Conservation (phyloP, 805 yeast genomes). For the Tetrapisispora phaffii region DNA sequence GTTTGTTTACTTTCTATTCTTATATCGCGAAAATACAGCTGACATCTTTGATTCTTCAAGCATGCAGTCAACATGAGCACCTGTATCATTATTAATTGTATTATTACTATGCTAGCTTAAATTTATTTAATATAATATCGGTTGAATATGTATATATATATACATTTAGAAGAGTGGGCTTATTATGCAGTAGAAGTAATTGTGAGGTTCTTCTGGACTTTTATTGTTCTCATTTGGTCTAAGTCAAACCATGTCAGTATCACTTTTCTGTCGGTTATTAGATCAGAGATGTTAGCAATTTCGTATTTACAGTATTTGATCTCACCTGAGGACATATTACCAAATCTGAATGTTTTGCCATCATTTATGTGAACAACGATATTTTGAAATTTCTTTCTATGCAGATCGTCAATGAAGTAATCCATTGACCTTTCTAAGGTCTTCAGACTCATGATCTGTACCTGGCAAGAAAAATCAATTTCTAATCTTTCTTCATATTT, state of each 20-base stretch:
- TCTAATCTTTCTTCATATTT: not conserved
- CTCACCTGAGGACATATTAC: conserved; percentile 13
- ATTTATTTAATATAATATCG: no score
- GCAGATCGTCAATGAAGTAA: not conserved
- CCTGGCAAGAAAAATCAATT: not conserved
- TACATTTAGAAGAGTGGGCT: not conserved
- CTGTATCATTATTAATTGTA: no score
- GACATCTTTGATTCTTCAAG: no score
- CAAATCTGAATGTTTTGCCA: conserved; percentile 6
- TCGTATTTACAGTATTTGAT: not conserved
- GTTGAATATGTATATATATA: no score
- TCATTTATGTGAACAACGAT: not conserved
- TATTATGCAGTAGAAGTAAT: not conserved
- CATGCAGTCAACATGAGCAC: no score
- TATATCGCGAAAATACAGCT: no score
- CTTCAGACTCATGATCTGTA: not conserved
- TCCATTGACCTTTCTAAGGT: not conserved
- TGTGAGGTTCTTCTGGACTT: not conserved
- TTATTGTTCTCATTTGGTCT: not conserved
- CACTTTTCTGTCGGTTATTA: conserved; percentile 1
- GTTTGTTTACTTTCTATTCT: no score
- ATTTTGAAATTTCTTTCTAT: conserved; percentile 1
- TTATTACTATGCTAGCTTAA: no score
- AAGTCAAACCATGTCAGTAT: conserved; percentile 10
- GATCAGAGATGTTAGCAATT: not conserved